phyloP scores from a whole-genome alignment of 768 basidiomycete genomes.

The Inosperma sp. region DNA sequence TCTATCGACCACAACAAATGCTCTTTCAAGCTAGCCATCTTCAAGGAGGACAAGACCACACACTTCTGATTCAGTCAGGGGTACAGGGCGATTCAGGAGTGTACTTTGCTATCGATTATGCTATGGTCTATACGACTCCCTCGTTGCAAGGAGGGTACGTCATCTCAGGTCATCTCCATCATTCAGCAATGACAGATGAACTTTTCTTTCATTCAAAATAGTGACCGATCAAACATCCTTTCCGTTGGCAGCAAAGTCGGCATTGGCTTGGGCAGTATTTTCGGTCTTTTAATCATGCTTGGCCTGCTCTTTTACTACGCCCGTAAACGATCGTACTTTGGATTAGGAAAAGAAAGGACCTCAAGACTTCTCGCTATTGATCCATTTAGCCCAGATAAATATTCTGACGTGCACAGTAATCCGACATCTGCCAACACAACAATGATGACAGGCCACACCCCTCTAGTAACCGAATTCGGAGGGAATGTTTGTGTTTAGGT shows the following conservation, averaged over 20 bases:
- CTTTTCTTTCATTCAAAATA: background rate
- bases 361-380: too few species aligned
- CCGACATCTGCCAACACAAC: too few species aligned
- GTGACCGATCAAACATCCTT: background rate
- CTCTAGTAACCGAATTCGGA: too few species aligned
- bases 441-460: too few species aligned
- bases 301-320: background rate
- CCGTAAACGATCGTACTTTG: too few species aligned
- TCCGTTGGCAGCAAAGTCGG: too few species aligned
- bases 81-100: conserved; percentile 11
- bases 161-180: background rate
- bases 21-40: conserved; percentile 29
- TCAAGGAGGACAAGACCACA: conserved; percentile 26
- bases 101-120: conserved; percentile 24
- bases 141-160: conserved; percentile 18
- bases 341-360: too few species aligned
- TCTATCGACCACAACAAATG: conserved; percentile 25
- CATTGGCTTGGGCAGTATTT: too few species aligned
- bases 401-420: too few species aligned
- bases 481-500: too few species aligned
- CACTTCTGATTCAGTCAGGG: conserved; percentile 17
- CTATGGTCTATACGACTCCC: conserved; percentile 16
- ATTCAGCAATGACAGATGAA: background rate
- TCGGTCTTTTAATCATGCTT: background rate
- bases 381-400: too few species aligned